Evolutionary conservation across 345 rosid genomes (phyloP).

Genomic region (Pistacia atlantica): DNA sequence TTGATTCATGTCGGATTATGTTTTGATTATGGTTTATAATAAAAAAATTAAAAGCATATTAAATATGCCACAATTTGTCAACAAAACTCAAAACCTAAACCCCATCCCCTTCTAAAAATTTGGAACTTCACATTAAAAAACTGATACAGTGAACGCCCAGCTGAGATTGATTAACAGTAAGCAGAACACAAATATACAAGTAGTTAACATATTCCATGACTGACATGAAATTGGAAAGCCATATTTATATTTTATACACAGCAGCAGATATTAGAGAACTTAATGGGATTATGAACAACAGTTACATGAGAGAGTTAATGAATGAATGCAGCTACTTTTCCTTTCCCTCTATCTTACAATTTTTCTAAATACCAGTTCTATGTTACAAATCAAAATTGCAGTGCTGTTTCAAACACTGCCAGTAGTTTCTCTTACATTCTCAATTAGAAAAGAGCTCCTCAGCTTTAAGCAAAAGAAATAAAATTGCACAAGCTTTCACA

Average conservation of each 20-base stretch:
- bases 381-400: slow-evolving; percentile 63
- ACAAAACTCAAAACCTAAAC: too few relatives aligned
- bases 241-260: background rate
- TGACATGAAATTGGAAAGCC: background rate
- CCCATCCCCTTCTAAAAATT: too few relatives aligned
- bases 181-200: too few relatives aligned
- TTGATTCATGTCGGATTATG: too few relatives aligned
- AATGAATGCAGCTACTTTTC: slow-evolving; percentile 38
- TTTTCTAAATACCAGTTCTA: slow-evolving; percentile 39
- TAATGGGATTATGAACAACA: slow-evolving; percentile 11
- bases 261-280: background rate
- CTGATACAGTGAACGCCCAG: too few relatives aligned
- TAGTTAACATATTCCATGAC: too few relatives aligned
- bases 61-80: too few relatives aligned
- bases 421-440: slow-evolving; percentile 32
- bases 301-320: slow-evolving; percentile 26
- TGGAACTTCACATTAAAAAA: too few relatives aligned
- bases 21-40: too few relatives aligned
- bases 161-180: too few relatives aligned
- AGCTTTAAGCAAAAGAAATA: slow-evolving; percentile 27
- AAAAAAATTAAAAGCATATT: too few relatives aligned
- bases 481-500: slow-evolving; percentile 28
- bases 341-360: slow-evolving; percentile 43
- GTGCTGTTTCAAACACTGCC: slow-evolving; percentile 34
- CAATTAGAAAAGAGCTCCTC: slow-evolving; percentile 27